Base-by-base conservation (phyloP, 2,329 filamentous ascomycete genomes). In the Diaporthe sp. region DNA sequence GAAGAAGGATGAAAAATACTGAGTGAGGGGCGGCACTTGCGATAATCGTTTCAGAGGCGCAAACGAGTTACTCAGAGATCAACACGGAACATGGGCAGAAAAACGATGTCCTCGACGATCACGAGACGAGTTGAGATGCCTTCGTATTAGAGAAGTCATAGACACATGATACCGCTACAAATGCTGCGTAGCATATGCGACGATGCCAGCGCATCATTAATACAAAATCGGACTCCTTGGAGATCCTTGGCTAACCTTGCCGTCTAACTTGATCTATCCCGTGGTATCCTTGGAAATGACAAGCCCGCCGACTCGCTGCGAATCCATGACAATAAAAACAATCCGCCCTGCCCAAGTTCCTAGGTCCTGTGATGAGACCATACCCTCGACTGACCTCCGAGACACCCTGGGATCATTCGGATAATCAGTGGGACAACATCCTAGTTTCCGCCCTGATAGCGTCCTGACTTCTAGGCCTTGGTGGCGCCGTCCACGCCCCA, bases 401-500 rank as follows among this genome's bases (percentile, higher is more conserved):
- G 40, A 33, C 15, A 17, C 19, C 58, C 60, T 33, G 40, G 17
- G 25, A 25, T 64, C 58, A 47, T 45, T 17, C 30, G 4, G 30
- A 38, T 38, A 28, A 10, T 25, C n/a, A 13, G 9, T 28, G n/a
- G 30, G 47, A 15, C 17, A 40, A n/a, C 25, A 12, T 13, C 19
- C 22, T 52, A 25, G 35, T 28, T 3, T 40, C 30, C 50, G 40
- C 6, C 4, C 35, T 25, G 45, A 13, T 33, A 28, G n/a, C 19
- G 17, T 19, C 10, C 40, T 30, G 55, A 50, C 7, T 66, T 73
- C 45, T 64, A 72, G 15, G 75, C 45, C 61, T 76, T 64, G 17
- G 38, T 19, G 25, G 80, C 80, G 40, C 81, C 84, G 61, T 89
- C 86, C 52, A 85, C 90, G 69, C 93, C 94, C 96, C 96, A 98